Base-by-base conservation (phyloP, 2,329 filamentous ascomycete genomes). In the Tolypocladium capitatum region DNA sequence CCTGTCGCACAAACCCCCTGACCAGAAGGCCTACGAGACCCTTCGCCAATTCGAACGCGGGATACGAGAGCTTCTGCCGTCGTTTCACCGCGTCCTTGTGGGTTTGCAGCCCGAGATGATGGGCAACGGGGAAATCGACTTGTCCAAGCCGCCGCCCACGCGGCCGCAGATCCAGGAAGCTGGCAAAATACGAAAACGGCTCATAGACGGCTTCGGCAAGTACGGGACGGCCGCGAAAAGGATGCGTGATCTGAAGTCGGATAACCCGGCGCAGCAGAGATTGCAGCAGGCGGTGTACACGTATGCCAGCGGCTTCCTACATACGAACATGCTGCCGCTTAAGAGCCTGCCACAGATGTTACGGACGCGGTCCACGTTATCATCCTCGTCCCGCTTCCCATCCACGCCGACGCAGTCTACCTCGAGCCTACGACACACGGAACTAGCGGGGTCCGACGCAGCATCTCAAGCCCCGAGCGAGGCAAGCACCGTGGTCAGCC, bases 241-340 rank as follows among this genome's bases (percentile, higher is more conserved):
- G 4, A 80, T 96, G 48, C 80, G 89, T 30, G 86, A 94, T 58
- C 68, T 95, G 43, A 82, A 81, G 16, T 85, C 85, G 0, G 69
- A 80, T 5, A 90, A 79, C 44, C 73, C 80, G 0, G 81, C 85
- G 0, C 89, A 95, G 60, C 68, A 80, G 49, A 76, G 77, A 42
- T 70, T 96, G 4, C 90, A 95, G 58, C 84, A 82, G 58, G 82
- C 86, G 3, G 81, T 96, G 13, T 89, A 94, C 57, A 77, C 84
- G 34, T 84, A 90, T 55, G 86, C 89, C 1, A 88, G 83, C 46
- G 76, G 77, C 44, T 96, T 96, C 57, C 68, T 96, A 5, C 89
- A 94, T 59, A 75, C 88, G 4, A 87, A 96, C 58, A 94, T 96
- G 86, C 74, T 96, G 9, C 88, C 90, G 0, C 70, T 96, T 14